Base-by-base conservation (phyloP, 1,284 basidiomycete genomes). In the Austroboletus novae-zelandiae region DNA sequence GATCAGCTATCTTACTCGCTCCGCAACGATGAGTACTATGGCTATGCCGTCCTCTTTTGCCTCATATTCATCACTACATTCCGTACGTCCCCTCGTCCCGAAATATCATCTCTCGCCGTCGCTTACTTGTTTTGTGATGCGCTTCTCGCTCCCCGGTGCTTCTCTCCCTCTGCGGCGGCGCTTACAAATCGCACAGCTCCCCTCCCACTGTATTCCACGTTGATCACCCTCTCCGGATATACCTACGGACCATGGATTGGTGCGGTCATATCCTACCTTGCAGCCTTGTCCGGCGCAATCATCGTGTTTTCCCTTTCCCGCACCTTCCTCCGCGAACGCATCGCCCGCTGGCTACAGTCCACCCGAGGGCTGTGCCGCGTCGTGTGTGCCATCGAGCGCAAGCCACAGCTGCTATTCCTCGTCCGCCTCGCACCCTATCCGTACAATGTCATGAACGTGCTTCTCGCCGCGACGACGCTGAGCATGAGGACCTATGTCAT, bases 401-500 rank as follows among this genome's bases (percentile, higher is more conserved):
- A 83, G 47, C 91, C 91, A 1, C 83, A 83, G 62, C 76, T 94
- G 8, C 81, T 94, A 44, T 92, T 94, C 74, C 81, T 94, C 56
- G 87, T 94, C 59, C 87, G 91, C 47, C 77, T 94, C 44, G 91
- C 89, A 17, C 88, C 88, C 5, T 90, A 90, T 64, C 88, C 87
- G 0, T 89, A 88, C 74, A 94, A 94, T 69, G 85, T 94, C 62
- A 90, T 94, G 84, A 94, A 94, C 72, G 90, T 87, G 60, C 79
- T 94, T 40, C 79, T 94, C 32, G 91, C 91, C 3, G 88, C 89
- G n/a, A 84, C 89, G n/a, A 83, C 84, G n/a, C 79, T 94, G 57
- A 86, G 83, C 10, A 74, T 93, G 59, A 77, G 77, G 55, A 92
- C 89, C 10, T 94, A 92, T 70, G 80, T 83, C 27, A 62, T 79